Conservation (phyloP, 2,329 filamentous ascomycete species). For the Beauveria caledonica region DNA sequence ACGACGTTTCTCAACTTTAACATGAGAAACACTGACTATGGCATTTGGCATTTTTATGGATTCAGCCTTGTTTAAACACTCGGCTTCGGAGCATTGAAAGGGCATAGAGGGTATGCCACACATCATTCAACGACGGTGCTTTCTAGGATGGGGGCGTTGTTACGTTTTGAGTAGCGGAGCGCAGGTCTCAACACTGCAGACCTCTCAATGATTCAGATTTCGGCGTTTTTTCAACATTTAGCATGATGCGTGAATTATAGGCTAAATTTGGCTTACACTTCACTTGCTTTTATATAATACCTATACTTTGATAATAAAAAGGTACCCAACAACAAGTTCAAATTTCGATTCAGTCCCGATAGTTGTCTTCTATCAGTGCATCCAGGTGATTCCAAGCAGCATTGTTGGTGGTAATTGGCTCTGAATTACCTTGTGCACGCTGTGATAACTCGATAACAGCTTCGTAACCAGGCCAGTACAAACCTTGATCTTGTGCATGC, state of each 20-base stretch:
- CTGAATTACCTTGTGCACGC: too few species aligned
- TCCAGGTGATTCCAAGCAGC: too few species aligned
- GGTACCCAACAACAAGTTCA: conserved; percentile 6
- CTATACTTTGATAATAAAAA: conserved; percentile 25
- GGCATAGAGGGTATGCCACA: conserved; percentile 1
- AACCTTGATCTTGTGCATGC: too few species aligned
- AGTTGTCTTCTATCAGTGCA: too few species aligned
- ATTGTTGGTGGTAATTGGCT: too few species aligned
- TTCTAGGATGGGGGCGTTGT: conserved; percentile 11
- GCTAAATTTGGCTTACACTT: background rate
- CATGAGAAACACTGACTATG: background rate
- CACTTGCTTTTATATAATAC: conserved; percentile 23
- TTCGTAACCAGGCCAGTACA: too few species aligned
- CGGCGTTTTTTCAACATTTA: conserved; percentile 20
- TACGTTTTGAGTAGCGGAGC: conserved; percentile 12
- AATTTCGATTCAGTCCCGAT: too few species aligned
- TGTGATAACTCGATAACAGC: too few species aligned
- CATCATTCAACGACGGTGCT: conserved; percentile 20
- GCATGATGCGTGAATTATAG: background rate
- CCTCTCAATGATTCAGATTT: conserved; percentile 13
- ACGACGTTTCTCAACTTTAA: background rate
- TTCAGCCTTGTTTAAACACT: conserved; percentile 11
- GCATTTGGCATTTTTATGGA: background rate
- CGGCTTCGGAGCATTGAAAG: background rate
- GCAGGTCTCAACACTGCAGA: conserved; percentile 25